A percentile compares a stretch with the other conserved stretches of the same genome.
Conservation (phyloP, 1,284 basidiomycete species). For the Anthracocystis panici-leucophaei region DNA sequence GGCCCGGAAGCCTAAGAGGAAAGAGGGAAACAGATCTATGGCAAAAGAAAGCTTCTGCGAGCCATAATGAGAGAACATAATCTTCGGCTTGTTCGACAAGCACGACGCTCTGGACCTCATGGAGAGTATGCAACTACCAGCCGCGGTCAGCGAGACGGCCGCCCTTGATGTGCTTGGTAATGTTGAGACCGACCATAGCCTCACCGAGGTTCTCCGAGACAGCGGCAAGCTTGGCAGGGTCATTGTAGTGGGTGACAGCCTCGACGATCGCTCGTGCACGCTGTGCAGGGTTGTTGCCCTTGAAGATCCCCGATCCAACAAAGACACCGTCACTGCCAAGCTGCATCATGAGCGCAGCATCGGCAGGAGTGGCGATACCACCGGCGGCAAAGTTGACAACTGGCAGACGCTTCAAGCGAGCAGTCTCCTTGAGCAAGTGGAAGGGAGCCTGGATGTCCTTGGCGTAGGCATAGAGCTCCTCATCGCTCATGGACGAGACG, state of each 20-base stretch:
- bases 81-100: not conserved
- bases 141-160: conserved; percentile 65
- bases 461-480: conserved; percentile 93
- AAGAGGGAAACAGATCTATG: conserved; percentile 1
- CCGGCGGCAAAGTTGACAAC: conserved; percentile 84
- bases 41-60: not conserved
- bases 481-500: conserved; percentile 84
- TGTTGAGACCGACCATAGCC: conserved; percentile 92
- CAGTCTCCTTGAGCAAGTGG: conserved; percentile 96
- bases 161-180: conserved; percentile 71
- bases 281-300: conserved; percentile 90
- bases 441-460: conserved; percentile 93
- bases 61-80: not conserved
- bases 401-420: conserved; percentile 89
- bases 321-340: conserved; percentile 92
- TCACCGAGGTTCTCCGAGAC: conserved; percentile 88
- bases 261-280: conserved; percentile 97
- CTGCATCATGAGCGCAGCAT: conserved; percentile 99
- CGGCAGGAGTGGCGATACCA: conserved; percentile 95
- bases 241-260: conserved; percentile 89
- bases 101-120: too few species aligned
- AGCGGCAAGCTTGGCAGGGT: conserved; percentile 72
- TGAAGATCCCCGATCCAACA: conserved; percentile 70
- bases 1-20: not conserved
- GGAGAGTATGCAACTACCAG: conserved; percentile 44